Evolutionary conservation across 805 yeast genomes (phyloP), one percentile per base, ranked within the genome.

Genomic region (Lipomyces kockii): DNA sequence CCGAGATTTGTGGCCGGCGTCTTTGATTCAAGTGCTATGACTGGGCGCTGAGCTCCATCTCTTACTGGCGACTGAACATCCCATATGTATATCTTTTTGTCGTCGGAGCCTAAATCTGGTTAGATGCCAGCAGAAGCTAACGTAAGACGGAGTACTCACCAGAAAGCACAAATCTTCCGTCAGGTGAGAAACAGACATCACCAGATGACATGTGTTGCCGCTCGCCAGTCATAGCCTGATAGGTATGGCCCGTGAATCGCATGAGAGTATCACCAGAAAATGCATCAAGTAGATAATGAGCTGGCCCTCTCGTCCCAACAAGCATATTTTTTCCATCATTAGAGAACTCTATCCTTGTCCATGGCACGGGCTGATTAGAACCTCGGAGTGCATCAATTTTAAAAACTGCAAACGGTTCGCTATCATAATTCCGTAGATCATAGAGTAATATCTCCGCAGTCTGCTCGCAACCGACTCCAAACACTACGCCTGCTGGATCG

Each of bases 401-500:
- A 59, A 83, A 81, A 1, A 82, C 78, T 6, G 80, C 71, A 74
- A 86, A 91, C 66, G 84, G 94, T 71, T 78, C 86, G 46, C 83
- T 83, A 43, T 87, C 88, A 74, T 85, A 85, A 60, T 82, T 82
- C 62, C 86, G 83, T 43, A 85, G 71, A 71, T 89, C 91, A 74
- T 90, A 91, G 39, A 93, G 77, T 1, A 86, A 83, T 5, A 87
- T 80, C 49, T 80, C 81, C 32, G 80, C 77, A 12, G 80, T 74
- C 17, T 76, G 78, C 29, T 81, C 81, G 32, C 83, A 80, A 3
- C 84, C 92, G 14, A 89, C 83, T 0, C 91, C 97, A 78, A 92
- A 87, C 0, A 93, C 89, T 8, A 88, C 79, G 0, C 97, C 97
- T 51, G 90, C 85, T 1, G 97, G 95, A 78, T 94, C 98, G 72